phyloP scores from a whole-genome alignment of 2,329 filamentous ascomycete species.

The Cladosporium sp. region DNA sequence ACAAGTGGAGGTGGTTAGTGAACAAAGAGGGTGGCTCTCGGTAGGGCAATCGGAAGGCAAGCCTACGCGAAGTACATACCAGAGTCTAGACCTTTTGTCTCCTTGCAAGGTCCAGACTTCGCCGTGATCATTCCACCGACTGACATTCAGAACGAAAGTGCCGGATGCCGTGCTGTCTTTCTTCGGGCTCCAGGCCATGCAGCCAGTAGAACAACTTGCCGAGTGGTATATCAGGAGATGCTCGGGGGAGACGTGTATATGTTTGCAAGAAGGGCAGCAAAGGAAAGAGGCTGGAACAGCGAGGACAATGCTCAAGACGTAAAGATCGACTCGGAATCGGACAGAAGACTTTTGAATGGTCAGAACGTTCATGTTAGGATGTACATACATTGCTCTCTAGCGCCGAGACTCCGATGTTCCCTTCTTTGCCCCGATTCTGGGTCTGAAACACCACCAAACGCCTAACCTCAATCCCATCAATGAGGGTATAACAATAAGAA shows the following conservation, averaged over 20 bases:
- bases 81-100: slow-evolving; percentile 11
- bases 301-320: slow-evolving; percentile 8
- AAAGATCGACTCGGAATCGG: not conserved
- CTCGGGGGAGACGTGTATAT: slow-evolving; percentile 4
- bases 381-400: slow-evolving; percentile 11
- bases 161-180: slow-evolving; percentile 1
- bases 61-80: slow-evolving; percentile 1
- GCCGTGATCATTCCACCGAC: not conserved
- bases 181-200: slow-evolving; percentile 2
- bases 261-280: not conserved
- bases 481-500: slow-evolving; percentile 9
- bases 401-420: slow-evolving; percentile 8
- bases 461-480: slow-evolving; percentile 3
- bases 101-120: not conserved
- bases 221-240: slow-evolving; percentile 14
- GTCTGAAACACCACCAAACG: slow-evolving; percentile 11
- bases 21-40: slow-evolving; percentile 1
- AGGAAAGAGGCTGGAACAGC: slow-evolving; percentile 18
- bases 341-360: not conserved
- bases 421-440: slow-evolving; percentile 9
- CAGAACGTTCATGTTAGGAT: not conserved
- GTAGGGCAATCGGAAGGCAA: not conserved
- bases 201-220: not conserved
- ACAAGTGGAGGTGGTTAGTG: slow-evolving; percentile 10
- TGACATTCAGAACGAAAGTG: not conserved